phyloP scores from a whole-genome alignment of 1,284 basidiomycete genomes.

The Leucoagaricus sp. region DNA sequence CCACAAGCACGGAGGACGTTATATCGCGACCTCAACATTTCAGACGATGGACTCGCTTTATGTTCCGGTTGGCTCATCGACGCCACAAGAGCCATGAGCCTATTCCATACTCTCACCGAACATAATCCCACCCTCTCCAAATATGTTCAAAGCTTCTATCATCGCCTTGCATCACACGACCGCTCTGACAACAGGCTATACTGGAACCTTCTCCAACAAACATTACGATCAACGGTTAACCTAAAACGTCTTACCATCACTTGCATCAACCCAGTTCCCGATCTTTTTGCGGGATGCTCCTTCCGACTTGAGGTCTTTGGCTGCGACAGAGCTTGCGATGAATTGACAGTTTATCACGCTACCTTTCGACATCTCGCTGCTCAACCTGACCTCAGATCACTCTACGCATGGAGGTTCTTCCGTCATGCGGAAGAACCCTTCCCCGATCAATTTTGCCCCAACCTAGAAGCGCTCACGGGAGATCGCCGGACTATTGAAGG shows the following conservation, averaged over 20 bases:
- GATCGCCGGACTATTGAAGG: slow-evolving; percentile 3
- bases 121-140: neutral
- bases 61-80: slow-evolving; percentile 6
- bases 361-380: neutral
- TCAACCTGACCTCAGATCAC: neutral
- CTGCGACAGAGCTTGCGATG: neutral
- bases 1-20: neutral
- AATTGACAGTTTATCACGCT: neutral
- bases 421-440: neutral
- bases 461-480: neutral
- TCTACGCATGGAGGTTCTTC: neutral
- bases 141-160: slow-evolving; percentile 4
- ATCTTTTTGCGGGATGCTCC: neutral
- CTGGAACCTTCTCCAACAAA: neutral
- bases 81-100: neutral
- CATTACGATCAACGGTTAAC: neutral
- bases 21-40: slow-evolving; percentile 2
- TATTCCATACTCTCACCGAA: slow-evolving; percentile 1
- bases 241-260: slow-evolving; percentile 1
- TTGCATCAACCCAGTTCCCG: neutral
- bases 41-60: neutral
- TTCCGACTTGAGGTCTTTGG: neutral
- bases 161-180: neutral
- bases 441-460: neutral
- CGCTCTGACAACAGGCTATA: neutral